Base-by-base conservation (phyloP, 352 stramenopile genomes). In the Pythium dissotocum region DNA sequence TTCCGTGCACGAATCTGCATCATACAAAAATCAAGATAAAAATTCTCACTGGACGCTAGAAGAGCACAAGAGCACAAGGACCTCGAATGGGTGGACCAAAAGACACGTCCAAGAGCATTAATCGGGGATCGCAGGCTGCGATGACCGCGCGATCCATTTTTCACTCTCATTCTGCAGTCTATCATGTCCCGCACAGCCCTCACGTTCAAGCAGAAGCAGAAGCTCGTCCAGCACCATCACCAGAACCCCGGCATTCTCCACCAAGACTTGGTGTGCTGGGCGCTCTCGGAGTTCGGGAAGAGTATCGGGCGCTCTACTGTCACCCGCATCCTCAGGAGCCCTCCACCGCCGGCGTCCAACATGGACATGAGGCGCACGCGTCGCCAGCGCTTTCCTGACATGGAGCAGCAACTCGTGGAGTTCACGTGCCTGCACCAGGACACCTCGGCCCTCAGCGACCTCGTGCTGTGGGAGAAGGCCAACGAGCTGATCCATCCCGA, bases 241-340 rank as follows among this genome's bases (percentile, higher is more conserved):
- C 42, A 46, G 3, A 65, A 65, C 35, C 59, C 44, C 18, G 21
- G 48, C 8, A 9, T 65, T 9, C 44, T n/a, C 16, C 59, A 65
- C 48, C 59, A 65, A 36, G 59, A 65, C 33, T 48, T 65, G 4
- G 30, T 51, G 12, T 9, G 46, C 30, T 65, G 59, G 59, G 48
- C 48, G 3, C 44, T 65, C n/a, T 30, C 59, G 8, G 46, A 65
- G 59, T 65, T 65, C 24, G 59, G 59, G 4, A 65, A 65, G 59
- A 58, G 9, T 6, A 26, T 65, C 48, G 59, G 44, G 2, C 59
- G 59, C 16, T 58, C 59, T 3, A 65, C 59, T 2, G 28, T 65
- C 46, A 21, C 9, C 18, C 59, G 59, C 48, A 65, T 58, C 32
- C 28, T 65, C 59, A 18, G n/a, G 2, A 9, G 26, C 12, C 59